phyloP scores from a whole-genome alignment of 805 yeast species.

The Monosporozyma solicola region DNA sequence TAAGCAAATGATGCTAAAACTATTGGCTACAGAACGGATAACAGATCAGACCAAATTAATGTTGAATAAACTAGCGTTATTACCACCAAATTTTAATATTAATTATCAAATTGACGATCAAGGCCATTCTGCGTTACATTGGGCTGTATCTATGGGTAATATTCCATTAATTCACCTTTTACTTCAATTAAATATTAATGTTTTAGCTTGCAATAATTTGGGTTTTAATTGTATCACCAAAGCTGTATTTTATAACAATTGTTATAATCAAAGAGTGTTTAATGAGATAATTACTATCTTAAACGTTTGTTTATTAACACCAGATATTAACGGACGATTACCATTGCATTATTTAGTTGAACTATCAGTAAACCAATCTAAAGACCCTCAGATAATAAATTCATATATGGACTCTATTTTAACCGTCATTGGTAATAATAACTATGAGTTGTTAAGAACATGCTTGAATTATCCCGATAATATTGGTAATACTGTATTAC shows the following conservation, averaged over 20 bases:
- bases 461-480: constrained; percentile 69
- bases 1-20: constrained; percentile 24
- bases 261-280: constrained; percentile 55
- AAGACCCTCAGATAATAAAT: constrained; percentile 39
- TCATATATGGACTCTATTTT: constrained; percentile 49
- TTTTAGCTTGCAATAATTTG: constrained; percentile 39
- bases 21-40: constrained; percentile 26
- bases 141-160: constrained; percentile 80
- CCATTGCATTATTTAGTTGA: constrained; percentile 64
- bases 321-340: constrained; percentile 63
- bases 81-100: constrained; percentile 56
- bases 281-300: constrained; percentile 49
- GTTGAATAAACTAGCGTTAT: constrained; percentile 36
- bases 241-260: constrained; percentile 61
- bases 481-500: constrained; percentile 79
- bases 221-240: constrained; percentile 69
- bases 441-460: constrained; percentile 42
- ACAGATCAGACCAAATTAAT: constrained; percentile 21
- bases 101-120: constrained; percentile 68
- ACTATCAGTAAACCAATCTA: constrained; percentile 40
- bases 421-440: constrained; percentile 32
- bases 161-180: constrained; percentile 49
- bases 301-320: constrained; percentile 57
- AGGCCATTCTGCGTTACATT: constrained; percentile 73
- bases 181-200: constrained; percentile 49